Conservation (phyloP, 1,139 yeast species). For the Blastobotrys serpentis region DNA sequence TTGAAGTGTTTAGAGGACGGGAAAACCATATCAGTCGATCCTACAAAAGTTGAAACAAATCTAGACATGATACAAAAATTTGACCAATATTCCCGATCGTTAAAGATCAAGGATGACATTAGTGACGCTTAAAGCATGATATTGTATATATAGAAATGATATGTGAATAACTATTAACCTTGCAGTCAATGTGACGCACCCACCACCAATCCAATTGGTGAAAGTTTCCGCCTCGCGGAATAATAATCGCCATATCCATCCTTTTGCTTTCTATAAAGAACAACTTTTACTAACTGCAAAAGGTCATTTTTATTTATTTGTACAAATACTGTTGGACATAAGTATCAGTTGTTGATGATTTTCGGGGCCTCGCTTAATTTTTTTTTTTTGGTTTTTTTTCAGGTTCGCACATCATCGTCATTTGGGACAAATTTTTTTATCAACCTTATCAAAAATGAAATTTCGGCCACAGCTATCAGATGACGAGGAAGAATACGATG, state of each 20-base stretch:
- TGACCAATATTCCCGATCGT: conserved; percentile 56
- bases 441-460: conserved; percentile 8
- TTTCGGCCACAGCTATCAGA: conserved; percentile 7
- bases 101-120: conserved; percentile 50
- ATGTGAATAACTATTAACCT: neutral
- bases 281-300: no score
- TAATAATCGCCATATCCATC: no score
- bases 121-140: conserved; percentile 20
- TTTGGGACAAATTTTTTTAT: neutral
- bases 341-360: no score
- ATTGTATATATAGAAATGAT: neutral
- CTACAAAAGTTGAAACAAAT: conserved; percentile 44
- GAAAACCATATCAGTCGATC: conserved; percentile 65
- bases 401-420: no score
- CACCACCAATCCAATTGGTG: no score
- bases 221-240: no score
- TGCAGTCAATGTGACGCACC: no score
- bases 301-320: no score
- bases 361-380: no score
- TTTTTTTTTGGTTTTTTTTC: no score
- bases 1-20: conserved; percentile 60
- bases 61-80: conserved; percentile 42
- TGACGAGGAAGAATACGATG: neutral
- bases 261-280: no score
- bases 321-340: no score